Evolutionary conservation across 2,329 filamentous ascomycete genomes (phyloP).

Genomic region (Apiospora malaysiana): DNA sequence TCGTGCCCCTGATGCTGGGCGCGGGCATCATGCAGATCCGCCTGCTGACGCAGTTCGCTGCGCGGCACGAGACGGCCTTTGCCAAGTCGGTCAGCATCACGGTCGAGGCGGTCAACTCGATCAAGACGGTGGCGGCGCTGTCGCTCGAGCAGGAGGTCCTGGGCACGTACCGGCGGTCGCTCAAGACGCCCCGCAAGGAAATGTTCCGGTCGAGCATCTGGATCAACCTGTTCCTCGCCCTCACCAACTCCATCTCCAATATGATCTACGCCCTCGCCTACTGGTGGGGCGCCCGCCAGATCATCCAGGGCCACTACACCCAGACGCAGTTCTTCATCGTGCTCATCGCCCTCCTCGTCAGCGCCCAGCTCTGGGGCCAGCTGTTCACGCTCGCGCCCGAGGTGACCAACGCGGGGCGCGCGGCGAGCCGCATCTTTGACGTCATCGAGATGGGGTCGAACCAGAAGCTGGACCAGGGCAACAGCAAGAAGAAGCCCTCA

Average conservation of each 20-base stretch:
- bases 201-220: constrained; percentile 55
- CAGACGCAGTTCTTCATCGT: constrained; percentile 78
- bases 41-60: constrained; percentile 66
- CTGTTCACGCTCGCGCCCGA: constrained; percentile 79
- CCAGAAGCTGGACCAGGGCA: constrained; percentile 28
- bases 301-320: constrained; percentile 67
- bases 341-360: constrained; percentile 72
- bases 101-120: constrained; percentile 69
- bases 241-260: constrained; percentile 66
- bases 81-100: constrained; percentile 67
- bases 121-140: constrained; percentile 66
- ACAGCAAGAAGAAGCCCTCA: not conserved
- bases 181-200: constrained; percentile 58
- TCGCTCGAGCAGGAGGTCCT: constrained; percentile 59
- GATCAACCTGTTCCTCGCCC: constrained; percentile 65
- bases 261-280: constrained; percentile 78
- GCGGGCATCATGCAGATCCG: constrained; percentile 73
- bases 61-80: constrained; percentile 68
- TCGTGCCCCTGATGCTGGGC: constrained; percentile 71
- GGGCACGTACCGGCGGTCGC: constrained; percentile 57
- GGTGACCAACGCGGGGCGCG: constrained; percentile 68
- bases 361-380: constrained; percentile 75
- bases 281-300: constrained; percentile 79
- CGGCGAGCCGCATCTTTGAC: constrained; percentile 62
- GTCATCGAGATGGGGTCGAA: constrained; percentile 52